These are phyloP conservation scores for Poa pratensis DNA, from an alignment of 176 grass and related monocot genomes.

Conservation along the genomic window DNA sequence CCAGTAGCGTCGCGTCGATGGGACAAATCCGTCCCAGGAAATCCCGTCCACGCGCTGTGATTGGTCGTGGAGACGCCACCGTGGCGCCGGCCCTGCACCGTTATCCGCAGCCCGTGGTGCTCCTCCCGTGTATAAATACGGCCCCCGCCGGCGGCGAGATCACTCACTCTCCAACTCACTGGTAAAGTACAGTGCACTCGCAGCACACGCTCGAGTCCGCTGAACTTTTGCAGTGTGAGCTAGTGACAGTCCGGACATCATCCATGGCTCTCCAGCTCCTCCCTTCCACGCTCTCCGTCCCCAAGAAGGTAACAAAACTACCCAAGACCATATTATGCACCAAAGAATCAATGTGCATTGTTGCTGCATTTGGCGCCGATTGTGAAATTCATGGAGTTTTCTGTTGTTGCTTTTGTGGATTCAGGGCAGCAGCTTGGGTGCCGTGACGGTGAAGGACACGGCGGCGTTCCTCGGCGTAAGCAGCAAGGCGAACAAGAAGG, in stretches of 20 bases:
- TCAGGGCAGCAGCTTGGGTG: neutral
- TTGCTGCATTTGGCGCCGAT: no score
- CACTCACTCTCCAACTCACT: slow-evolving; percentile 34
- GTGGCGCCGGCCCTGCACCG: neutral
- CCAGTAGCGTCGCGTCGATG: neutral
- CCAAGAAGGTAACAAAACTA: slow-evolving; percentile 59
- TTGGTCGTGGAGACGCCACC: slow-evolving; percentile 53
- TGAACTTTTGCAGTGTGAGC: neutral
- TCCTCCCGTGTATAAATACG: slow-evolving; percentile 66
- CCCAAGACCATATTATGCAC: no score
- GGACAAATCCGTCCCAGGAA: slow-evolving; percentile 38
- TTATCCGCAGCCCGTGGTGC: slow-evolving; percentile 54
- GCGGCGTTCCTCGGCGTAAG: slow-evolving; percentile 3
- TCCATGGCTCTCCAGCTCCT: slow-evolving; percentile 84
- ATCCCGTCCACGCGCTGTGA: slow-evolving; percentile 58
- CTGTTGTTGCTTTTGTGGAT: neutral
- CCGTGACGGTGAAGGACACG: slow-evolving; percentile 6
- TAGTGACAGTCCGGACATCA: neutral
- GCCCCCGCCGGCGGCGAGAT: neutral
- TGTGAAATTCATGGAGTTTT: neutral
- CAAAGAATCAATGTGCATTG: neutral
- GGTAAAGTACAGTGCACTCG: neutral
- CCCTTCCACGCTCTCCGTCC: slow-evolving; percentile 62
- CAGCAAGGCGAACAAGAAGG: slow-evolving; percentile 36
- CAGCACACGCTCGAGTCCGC: neutral